phyloP scores from a whole-genome alignment of 192 early-diverging fungal species.

The Paraglomus brasilianum region DNA sequence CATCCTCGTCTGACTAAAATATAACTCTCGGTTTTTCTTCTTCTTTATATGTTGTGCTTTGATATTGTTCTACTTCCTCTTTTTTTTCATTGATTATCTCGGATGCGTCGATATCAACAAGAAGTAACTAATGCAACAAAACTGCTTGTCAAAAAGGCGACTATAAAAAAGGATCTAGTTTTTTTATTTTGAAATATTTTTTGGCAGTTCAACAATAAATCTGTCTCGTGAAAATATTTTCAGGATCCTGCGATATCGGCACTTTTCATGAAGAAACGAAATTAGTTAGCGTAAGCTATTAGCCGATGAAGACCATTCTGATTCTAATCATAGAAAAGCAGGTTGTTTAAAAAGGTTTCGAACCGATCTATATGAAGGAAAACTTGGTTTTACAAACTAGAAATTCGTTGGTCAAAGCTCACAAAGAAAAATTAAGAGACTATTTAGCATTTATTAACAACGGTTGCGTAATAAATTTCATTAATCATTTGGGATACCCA shows the following conservation, averaged over 20 bases:
- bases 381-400: too few relatives aligned
- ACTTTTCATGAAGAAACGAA: conserved; percentile 14
- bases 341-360: too few relatives aligned
- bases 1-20: neutral
- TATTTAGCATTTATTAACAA: too few relatives aligned
- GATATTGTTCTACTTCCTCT: neutral
- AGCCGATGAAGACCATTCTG: too few relatives aligned
- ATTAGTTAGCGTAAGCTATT: conserved; percentile 18
- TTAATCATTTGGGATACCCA: too few relatives aligned
- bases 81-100: neutral
- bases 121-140: neutral
- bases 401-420: too few relatives aligned
- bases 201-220: neutral
- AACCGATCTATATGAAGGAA: too few relatives aligned
- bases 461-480: too few relatives aligned
- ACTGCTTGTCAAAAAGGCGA: neutral
- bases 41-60: neutral
- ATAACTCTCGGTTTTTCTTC: neutral
- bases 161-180: conserved; percentile 3
- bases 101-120: neutral
- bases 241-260: conserved; percentile 8
- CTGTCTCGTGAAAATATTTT: conserved; percentile 1
- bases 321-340: too few relatives aligned
- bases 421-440: too few relatives aligned
- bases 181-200: neutral